Percentiles rank a stretch among this genome's conserved stretches.
Conservation (phyloP, 2,329 filamentous ascomycete species). For the Hypoxylon sp. region DNA sequence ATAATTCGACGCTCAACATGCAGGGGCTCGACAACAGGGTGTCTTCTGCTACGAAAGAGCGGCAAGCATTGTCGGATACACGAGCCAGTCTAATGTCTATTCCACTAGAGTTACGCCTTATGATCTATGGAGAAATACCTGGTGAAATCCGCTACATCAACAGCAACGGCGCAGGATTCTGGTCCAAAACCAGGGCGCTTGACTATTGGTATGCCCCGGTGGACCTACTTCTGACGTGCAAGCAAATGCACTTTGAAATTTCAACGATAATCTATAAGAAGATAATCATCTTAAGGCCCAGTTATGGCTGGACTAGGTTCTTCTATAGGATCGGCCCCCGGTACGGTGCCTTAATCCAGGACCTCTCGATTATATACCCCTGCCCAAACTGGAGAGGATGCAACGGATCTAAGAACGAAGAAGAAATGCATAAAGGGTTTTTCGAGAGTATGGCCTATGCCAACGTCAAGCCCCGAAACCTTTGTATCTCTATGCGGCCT, state of each 20-base stretch:
- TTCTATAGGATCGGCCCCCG: constrained; percentile 5
- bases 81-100: neutral
- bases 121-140: constrained; percentile 13
- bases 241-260: constrained; percentile 10
- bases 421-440: neutral
- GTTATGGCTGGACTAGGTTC: neutral
- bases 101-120: constrained; percentile 6
- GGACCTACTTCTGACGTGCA: constrained; percentile 1
- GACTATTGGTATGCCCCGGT: too few relatives aligned
- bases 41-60: neutral
- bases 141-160: too few relatives aligned
- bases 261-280: neutral
- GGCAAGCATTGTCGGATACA: neutral
- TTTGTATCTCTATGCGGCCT: neutral
- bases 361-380: neutral
- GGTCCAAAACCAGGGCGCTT: too few relatives aligned
- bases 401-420: neutral
- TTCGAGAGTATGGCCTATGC: neutral
- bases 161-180: too few relatives aligned
- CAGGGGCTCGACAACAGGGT: neutral
- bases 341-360: constrained; percentile 4
- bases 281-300: neutral
- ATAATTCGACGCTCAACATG: too few relatives aligned
- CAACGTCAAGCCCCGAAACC: neutral
- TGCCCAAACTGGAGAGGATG: too few relatives aligned